Evolutionary conservation across 2,329 filamentous ascomycete genomes (phyloP).

Genomic region (Claviceps paspali): DNA sequence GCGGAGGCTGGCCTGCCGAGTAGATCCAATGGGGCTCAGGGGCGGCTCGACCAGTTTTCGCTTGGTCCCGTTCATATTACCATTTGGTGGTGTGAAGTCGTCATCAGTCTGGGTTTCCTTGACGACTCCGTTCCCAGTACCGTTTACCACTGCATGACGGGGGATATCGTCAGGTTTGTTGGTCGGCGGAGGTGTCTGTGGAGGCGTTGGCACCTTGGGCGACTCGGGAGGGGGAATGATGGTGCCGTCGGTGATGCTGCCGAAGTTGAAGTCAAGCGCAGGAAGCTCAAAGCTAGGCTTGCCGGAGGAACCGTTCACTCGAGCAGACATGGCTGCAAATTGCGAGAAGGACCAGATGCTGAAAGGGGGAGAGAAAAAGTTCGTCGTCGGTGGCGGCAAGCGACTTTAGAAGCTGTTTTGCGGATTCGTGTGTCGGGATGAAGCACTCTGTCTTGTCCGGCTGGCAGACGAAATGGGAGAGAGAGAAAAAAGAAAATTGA

Average conservation of each 20-base stretch:
- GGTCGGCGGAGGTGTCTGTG: conserved; percentile 18
- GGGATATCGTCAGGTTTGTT: conserved; percentile 10
- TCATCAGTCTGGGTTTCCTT: conserved; percentile 4
- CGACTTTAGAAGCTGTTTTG: background rate
- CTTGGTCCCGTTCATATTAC: conserved; percentile 31
- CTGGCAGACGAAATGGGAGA: background rate
- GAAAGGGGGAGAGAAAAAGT: background rate
- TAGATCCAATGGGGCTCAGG: conserved; percentile 35
- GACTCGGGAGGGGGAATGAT: conserved; percentile 45
- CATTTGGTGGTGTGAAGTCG: conserved; percentile 16
- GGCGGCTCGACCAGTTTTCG: conserved; percentile 34
- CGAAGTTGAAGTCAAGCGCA: conserved; percentile 41
- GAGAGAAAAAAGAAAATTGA: too few species aligned
- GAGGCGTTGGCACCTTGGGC: conserved; percentile 33
- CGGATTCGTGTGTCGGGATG: background rate
- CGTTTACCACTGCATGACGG: background rate
- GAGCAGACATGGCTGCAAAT: conserved; percentile 16
- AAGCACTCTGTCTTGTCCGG: background rate
- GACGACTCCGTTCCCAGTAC: background rate
- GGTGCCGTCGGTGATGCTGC: conserved; percentile 44
- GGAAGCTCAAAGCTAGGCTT: conserved; percentile 38
- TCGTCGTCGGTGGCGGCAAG: background rate
- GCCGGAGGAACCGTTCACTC: conserved; percentile 14
- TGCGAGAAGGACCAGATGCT: background rate
- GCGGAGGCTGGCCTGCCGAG: conserved; percentile 39